Percentiles rank a stretch among this genome's conserved stretches.
Evolutionary conservation across 2,329 filamentous ascomycete genomes (phyloP).

Genomic region (Colletotrichum higginsianum): DNA sequence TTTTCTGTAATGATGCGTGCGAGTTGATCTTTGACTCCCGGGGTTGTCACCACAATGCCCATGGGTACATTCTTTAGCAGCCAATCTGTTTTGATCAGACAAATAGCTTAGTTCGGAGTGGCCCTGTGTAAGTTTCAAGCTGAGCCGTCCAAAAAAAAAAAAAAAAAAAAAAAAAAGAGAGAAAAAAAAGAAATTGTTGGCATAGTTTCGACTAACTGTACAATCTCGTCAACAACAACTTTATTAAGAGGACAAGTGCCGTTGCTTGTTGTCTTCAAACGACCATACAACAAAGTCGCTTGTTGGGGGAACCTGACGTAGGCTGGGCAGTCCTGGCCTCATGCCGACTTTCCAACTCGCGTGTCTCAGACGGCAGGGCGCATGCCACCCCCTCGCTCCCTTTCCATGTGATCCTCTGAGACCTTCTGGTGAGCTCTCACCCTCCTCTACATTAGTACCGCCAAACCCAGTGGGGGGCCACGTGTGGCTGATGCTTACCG

Average conservation of each 20-base stretch:
- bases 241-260: too few relatives aligned
- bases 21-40: too few relatives aligned
- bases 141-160: too few relatives aligned
- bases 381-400: conserved; percentile 27
- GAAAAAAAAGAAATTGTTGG: too few relatives aligned
- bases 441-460: conserved; percentile 10
- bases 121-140: too few relatives aligned
- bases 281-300: neutral
- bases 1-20: too few relatives aligned
- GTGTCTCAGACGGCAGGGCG: conserved; percentile 32
- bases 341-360: neutral
- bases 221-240: neutral
- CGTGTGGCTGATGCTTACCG: conserved; percentile 27
- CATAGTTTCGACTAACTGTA: too few relatives aligned
- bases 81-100: neutral
- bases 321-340: neutral
- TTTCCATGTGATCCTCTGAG: conserved; percentile 35
- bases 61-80: neutral
- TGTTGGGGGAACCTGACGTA: conserved; percentile 2
- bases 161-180: too few relatives aligned
- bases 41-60: neutral
- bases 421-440: conserved; percentile 14
- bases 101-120: neutral
- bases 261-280: neutral
- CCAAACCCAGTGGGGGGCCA: conserved; percentile 4